Percentiles rank a stretch among this genome's conserved stretches.
These are phyloP conservation scores for Biscogniauxia marginata DNA, from an alignment of 2,329 filamentous ascomycete genomes.

Conservation along the genomic window DNA sequence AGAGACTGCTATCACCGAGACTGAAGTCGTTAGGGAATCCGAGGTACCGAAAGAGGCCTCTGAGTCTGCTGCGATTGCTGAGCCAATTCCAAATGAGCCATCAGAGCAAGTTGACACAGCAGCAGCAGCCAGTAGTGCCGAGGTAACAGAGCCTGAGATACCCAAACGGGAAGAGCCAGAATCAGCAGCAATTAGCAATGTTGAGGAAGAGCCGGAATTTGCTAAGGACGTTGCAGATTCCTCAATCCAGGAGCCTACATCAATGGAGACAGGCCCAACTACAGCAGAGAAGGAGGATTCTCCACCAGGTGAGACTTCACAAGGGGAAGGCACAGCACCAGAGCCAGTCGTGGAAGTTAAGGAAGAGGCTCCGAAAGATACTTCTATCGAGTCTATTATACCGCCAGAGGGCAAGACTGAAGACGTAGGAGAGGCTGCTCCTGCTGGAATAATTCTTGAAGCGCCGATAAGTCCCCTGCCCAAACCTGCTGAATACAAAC, in stretches of 20 bases:
- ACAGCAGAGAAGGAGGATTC: too few species aligned
- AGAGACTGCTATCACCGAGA: background rate
- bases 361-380: background rate
- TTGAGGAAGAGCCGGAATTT: background rate
- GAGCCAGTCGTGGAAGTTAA: background rate
- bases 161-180: background rate
- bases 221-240: background rate
- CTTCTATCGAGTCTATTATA: background rate
- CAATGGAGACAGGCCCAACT: too few species aligned
- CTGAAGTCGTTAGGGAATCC: background rate
- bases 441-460: background rate
- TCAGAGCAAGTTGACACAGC: background rate
- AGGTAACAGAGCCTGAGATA: background rate
- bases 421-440: background rate
- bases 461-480: background rate
- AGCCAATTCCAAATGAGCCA: background rate
- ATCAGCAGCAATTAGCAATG: slow-evolving; percentile 1
- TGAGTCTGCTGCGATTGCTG: background rate
- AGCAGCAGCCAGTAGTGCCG: background rate
- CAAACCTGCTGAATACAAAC: background rate
- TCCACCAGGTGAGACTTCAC: too few species aligned
- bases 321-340: too few species aligned
- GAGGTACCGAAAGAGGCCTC: background rate
- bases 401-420: background rate
- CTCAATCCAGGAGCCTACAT: background rate